Base-by-base conservation (phyloP, 2,329 filamentous ascomycete genomes). In the Clathrospora elynae region DNA sequence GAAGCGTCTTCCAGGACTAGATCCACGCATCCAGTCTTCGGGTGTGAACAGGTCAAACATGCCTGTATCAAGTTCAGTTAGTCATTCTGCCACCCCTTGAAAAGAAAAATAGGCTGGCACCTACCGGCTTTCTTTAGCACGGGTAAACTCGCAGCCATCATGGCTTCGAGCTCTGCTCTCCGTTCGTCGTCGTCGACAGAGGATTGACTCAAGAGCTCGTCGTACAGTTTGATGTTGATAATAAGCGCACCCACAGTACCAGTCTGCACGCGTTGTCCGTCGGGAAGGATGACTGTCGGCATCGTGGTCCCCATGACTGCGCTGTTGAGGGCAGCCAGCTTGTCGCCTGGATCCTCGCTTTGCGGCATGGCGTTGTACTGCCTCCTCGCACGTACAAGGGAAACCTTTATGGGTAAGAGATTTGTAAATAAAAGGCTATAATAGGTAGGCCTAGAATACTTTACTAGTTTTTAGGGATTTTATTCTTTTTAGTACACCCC, bases 31-130 rank as follows among this genome's bases (percentile, higher is more conserved):
- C 41, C 46, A 49, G 26, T 49, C 46, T 14, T 49, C 31, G 3
- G 46, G 46, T 2, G 35, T 32, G 16, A 49, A 49, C 13, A 49
- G 22, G 11, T 13, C 26, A 18, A 49, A 49, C 9, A 49, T 36
- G 13, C 30, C 46, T 49, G 18, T n/a, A 29, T 10, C 7, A n/a
- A n/a, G n/a, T n/a, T n/a, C n/a, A n/a, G n/a, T n/a, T n/a, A n/a
- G n/a, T n/a, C n/a, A n/a, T n/a, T n/a, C n/a, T n/a, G n/a, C n/a
- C n/a, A n/a, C n/a, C n/a, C n/a, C n/a, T n/a, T n/a, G n/a, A n/a
- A n/a, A n/a, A n/a, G n/a, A n/a, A n/a, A n/a, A n/a, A n/a, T n/a
- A n/a, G n/a, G n/a, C n/a, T n/a, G n/a, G n/a, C 23, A 26, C 42
- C 22, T 35, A 39, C 42, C 28, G 14, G 30, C 35, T 23, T 19